Base-by-base conservation (phyloP, 169 alveolate genomes). In the Theileria sp. region DNA sequence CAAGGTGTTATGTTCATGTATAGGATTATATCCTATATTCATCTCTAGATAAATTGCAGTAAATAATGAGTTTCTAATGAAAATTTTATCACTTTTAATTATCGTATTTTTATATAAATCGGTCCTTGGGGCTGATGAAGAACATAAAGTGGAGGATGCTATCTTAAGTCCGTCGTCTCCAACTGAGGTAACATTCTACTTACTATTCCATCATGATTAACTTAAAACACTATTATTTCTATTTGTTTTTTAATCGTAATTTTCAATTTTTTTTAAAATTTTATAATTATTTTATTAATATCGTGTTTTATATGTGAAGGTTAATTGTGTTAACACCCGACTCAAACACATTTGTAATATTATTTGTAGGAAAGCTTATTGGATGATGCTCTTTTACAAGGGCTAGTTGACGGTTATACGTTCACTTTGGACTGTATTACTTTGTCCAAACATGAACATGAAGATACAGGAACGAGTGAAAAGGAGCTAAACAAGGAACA, bases 381-480 rank as follows among this genome's bases (percentile, higher is more conserved):
- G 82, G 87, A 83, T 23, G 86, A 83, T 54, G 80, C 78, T n/a
- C 86, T 83, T 19, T 71, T 73, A 30, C 86, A 76, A 34, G 89
- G 89, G 71, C 65, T 83, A 21, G 79, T 73, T 8, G 85, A 83
- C 44, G 89, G 89, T 23, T 49, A 54, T n/a, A 80, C 89, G n/a
- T 78, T 83, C 17, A 83, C 77, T 49, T 71, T 83, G 71, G 89
- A 83, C 78, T 83, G 79, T 28, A 82, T 83, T 15, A 74, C 89
- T 25, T 8, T 83, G 25, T 69, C 82, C 66, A 83, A 66, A 65
- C 79, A 81, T 9, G 77, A 70, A 25, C 74, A 38, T 13, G 77
- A 74, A 7, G 78, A 23, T 28, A 0, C 54, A 2, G 44, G 62
- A 36, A n/a, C 51, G 21, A 51, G 25, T 15, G 77, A 38, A 34